phyloP scores from a whole-genome alignment of 1,139 yeast species.

The Taphrina wiesneri region DNA sequence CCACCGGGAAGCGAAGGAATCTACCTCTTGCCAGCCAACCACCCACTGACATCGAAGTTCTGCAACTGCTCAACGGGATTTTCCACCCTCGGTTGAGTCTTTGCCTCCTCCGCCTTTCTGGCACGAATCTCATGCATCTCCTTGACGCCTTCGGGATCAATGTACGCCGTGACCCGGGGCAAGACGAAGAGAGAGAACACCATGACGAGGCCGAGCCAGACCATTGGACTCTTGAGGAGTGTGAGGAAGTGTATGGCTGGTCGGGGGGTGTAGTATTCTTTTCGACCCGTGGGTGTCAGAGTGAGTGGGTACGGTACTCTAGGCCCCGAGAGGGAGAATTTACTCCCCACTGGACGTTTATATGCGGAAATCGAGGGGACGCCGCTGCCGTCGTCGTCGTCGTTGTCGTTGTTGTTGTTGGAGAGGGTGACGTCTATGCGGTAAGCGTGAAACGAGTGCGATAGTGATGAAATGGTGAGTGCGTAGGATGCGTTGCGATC shows the following conservation, averaged over 20 bases:
- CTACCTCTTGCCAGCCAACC: constrained; percentile 32
- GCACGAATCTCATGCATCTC: constrained; percentile 21
- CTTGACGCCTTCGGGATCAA: constrained; percentile 31
- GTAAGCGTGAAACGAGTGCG: neutral
- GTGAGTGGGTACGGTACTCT: constrained; percentile 3
- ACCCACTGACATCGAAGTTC: constrained; percentile 30
- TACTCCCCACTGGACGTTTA: neutral
- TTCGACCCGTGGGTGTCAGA: neutral
- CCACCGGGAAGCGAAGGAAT: neutral
- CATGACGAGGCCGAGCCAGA: constrained; percentile 24
- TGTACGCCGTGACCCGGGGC: constrained; percentile 7
- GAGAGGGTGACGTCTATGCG: constrained; percentile 4
- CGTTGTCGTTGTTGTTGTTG: neutral
- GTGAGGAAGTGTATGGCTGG: neutral
- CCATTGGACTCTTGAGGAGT: constrained; percentile 22
- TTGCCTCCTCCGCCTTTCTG: constrained; percentile 5
- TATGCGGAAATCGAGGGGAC: neutral
- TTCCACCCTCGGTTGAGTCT: neutral
- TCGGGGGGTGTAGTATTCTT: constrained; percentile 20
- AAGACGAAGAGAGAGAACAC: constrained; percentile 15
- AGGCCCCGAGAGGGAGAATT: neutral
- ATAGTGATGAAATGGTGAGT: neutral
- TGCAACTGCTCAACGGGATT: constrained; percentile 24
- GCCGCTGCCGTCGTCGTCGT: neutral
- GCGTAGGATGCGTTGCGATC: neutral